These are phyloP conservation scores for Pouteria glomerata DNA, from an alignment of 148 eudicot species.

Conservation along the genomic window DNA sequence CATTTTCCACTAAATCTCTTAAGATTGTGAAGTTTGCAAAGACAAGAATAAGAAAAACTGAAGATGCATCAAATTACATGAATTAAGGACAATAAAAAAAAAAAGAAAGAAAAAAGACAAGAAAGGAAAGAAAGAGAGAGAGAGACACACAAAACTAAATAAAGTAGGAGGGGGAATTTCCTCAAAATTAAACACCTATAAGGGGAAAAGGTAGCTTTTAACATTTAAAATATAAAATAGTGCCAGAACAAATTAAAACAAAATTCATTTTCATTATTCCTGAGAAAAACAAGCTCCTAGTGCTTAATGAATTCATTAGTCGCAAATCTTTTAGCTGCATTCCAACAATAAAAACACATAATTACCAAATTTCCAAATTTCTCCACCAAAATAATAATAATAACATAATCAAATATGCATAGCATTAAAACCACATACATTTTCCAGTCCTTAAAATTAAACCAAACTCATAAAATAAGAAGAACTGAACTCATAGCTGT, in stretches of 20 bases:
- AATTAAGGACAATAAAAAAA: background rate
- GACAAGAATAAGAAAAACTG: background rate
- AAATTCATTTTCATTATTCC: background rate
- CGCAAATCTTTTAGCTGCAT: background rate
- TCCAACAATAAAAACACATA: background rate
- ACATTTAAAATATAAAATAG: background rate
- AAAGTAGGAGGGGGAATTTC: no score
- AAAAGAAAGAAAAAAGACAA: background rate
- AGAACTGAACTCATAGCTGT: no score
- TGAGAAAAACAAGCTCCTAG: background rate
- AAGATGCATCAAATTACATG: background rate
- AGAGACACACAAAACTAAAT: no score
- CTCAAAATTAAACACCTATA: background rate
- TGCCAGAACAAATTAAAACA: background rate
- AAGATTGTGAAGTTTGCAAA: background rate
- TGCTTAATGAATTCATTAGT: background rate
- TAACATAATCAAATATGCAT: no score
- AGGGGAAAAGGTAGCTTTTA: background rate
- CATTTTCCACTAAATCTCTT: no score
- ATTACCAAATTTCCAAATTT: background rate
- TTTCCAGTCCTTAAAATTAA: no score
- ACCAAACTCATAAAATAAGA: no score
- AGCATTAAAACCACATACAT: no score
- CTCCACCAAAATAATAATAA: background rate
- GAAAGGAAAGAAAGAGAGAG: no score